A percentile compares a stretch with the other conserved stretches of the same genome.
These are phyloP conservation scores for Jacaranda copaia DNA, from an alignment of 257 asterid species.

Conservation along the genomic window DNA sequence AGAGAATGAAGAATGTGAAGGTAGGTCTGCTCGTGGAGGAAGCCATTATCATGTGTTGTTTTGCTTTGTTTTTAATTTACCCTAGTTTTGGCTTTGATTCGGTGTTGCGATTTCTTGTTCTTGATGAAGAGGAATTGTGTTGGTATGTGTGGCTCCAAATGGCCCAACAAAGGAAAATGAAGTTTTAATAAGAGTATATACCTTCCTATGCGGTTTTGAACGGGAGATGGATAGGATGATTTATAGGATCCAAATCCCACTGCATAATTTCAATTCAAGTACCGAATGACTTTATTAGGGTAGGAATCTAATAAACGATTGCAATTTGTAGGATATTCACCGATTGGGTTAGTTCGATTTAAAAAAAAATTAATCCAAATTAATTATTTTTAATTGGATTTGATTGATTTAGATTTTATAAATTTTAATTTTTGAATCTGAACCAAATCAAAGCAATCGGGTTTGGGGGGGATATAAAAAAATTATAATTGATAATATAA, in stretches of 20 bases:
- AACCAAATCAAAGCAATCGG: no score
- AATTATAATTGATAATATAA: no score
- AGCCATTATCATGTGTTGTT: conserved; percentile 56
- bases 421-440: no score
- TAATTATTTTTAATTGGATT: no score
- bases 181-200: conserved; percentile 29
- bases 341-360: no score
- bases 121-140: neutral
- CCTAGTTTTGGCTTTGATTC: neutral
- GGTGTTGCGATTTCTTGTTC: neutral
- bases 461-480: no score
- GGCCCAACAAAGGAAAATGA: conserved; percentile 23
- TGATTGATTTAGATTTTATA: no score
- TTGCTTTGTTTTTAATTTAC: conserved; percentile 1
- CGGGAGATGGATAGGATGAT: neutral
- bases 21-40: conserved; percentile 67
- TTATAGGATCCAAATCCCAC: neutral
- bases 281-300: no score
- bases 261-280: no score
- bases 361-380: no score
- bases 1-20: conserved; percentile 56
- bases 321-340: no score
- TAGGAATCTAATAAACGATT: no score
- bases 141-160: conserved; percentile 41
- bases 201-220: neutral